phyloP scores from a whole-genome alignment of 192 early-diverging fungal species.

The Coemansia sp. region DNA sequence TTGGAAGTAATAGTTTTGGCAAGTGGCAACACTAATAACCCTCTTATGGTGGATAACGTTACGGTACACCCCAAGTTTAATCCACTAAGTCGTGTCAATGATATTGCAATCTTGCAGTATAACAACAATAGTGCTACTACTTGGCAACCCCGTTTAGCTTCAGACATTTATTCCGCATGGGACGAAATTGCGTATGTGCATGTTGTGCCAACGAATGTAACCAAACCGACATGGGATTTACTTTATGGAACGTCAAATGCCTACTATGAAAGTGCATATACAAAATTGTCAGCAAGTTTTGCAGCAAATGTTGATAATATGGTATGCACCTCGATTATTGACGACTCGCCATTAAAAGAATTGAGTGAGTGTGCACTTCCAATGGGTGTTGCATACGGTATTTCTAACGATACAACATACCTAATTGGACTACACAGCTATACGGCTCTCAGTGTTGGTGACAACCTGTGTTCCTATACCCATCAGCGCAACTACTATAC shows the following conservation, averaged over 20 bases:
- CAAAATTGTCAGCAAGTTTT: neutral
- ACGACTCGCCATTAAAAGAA: neutral
- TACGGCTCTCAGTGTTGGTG: slow-evolving; percentile 2
- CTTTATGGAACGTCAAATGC: neutral
- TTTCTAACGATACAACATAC: neutral
- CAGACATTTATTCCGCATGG: no score
- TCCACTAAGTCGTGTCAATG: slow-evolving; percentile 5
- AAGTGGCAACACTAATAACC: neutral
- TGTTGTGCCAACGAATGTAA: neutral
- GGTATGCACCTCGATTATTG: neutral
- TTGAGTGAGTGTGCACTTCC: neutral
- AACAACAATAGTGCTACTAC: neutral
- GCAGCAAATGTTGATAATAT: neutral
- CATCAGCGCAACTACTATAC: slow-evolving; percentile 17
- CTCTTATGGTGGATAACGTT: neutral
- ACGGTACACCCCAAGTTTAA: slow-evolving; percentile 9
- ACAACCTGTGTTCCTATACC: slow-evolving; percentile 10
- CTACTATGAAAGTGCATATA: neutral
- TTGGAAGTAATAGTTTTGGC: slow-evolving; percentile 8
- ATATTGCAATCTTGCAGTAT: slow-evolving; percentile 16
- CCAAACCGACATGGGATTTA: neutral
- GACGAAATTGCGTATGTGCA: neutral
- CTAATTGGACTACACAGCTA: slow-evolving; percentile 21
- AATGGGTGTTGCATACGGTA: neutral
- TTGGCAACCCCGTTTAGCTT: neutral